Base-by-base conservation (phyloP, 306 rosid species). In the Gillenia trifoliata region DNA sequence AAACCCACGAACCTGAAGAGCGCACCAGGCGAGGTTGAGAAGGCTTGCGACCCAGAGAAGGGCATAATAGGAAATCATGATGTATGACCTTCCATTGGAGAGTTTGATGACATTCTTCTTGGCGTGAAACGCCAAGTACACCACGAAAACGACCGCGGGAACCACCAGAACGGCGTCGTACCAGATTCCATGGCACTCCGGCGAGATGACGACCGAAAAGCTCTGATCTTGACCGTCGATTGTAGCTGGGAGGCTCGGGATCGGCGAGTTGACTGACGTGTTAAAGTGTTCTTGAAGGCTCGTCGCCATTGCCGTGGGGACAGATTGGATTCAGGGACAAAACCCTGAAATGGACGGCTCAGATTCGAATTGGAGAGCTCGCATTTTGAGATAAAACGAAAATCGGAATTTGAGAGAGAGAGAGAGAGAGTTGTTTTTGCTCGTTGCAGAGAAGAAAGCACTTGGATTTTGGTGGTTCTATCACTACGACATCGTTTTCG, bases 41-140 rank as follows among this genome's bases (percentile, higher is more conserved):
- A 88, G 75, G 63, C 85, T 83, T 41, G 83, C 87, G 52, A 82
- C 59, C 93, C 96, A 92, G 50, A 89, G 91, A 9, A 89, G 88
- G 78, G 87, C 87, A 73, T 84, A 89, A 69, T 81, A 88, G 78
- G 89, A 85, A 71, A 86, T 75, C 74, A 83, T 41, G 8, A 88
- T 57, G 54, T 75, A 80, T 0, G 97, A 88, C 13, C 87, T 75
- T 54, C 96, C 75, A 71, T 66, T 66, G 40, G 45, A 82, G 40
- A 88, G 87, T 73, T 80, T 85, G 71, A 36, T 85, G 70, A 88
- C 67, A 71, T 85, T 89, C 87, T 82, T 88, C 83, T 76, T 83
- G 25, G 96, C 85, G 70, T 83, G 86, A 5, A 79, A 38, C 54
- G 80, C 69, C 30, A 89, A 70, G 79, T 86, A 92, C 47, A 86